Percentiles rank a stretch among this genome's conserved stretches.
These are phyloP conservation scores for Rhodotorula kratochvilovae DNA, from an alignment of 768 basidiomycete genomes.

Conservation along the genomic window DNA sequence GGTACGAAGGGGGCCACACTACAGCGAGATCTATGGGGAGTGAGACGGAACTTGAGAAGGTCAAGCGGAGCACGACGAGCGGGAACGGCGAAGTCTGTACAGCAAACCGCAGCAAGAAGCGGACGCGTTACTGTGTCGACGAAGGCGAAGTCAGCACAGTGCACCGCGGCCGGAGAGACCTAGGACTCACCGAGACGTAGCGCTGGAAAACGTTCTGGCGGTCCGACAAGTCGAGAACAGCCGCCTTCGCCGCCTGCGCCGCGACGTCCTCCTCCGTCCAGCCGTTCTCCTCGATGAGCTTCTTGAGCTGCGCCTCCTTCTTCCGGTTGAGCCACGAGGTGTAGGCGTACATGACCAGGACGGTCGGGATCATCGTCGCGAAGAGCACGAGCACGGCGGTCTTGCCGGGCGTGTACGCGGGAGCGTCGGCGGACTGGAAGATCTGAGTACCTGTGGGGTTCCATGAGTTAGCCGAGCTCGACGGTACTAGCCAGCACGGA, in stretches of 20 bases:
- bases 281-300: constrained; percentile 53
- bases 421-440: constrained; percentile 61
- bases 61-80: too few relatives aligned
- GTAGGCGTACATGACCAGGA: constrained; percentile 56
- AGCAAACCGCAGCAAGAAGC: too few relatives aligned
- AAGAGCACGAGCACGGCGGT: constrained; percentile 62
- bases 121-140: too few relatives aligned
- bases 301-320: constrained; percentile 48
- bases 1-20: too few relatives aligned
- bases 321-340: constrained; percentile 56
- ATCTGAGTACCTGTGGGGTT: constrained; percentile 60
- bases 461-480: too few relatives aligned
- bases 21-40: too few relatives aligned
- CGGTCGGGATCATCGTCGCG: constrained; percentile 55
- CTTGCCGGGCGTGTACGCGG: constrained; percentile 62
- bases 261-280: constrained; percentile 61
- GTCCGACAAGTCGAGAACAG: constrained; percentile 42
- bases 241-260: constrained; percentile 59
- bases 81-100: too few relatives aligned
- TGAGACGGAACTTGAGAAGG: too few relatives aligned
- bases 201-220: constrained; percentile 20
- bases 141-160: too few relatives aligned
- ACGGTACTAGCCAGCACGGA: too few relatives aligned
- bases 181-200: background rate
- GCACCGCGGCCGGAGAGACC: too few relatives aligned